Conservation (phyloP, 129 eudicot species). For the Solidago caesia region DNA sequence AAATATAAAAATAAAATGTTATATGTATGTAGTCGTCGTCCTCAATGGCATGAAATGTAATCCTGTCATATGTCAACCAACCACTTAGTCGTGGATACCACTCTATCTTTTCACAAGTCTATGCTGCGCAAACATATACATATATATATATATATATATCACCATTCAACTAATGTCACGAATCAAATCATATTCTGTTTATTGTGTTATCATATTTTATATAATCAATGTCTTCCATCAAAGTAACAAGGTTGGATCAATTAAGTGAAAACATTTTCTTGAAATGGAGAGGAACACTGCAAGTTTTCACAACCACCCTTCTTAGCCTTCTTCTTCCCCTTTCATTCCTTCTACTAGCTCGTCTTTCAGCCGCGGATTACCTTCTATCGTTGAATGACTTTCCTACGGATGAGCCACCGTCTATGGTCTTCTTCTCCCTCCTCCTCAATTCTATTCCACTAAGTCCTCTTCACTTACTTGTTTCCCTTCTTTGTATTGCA, state of each 20-base stretch:
- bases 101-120: slow-evolving; percentile 21
- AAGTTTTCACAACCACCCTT: slow-evolving; percentile 56
- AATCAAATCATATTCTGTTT: slow-evolving; percentile 6
- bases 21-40: slow-evolving; percentile 33
- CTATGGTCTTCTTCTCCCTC: slow-evolving; percentile 34
- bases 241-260: slow-evolving; percentile 3
- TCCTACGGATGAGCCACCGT: slow-evolving; percentile 23
- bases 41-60: slow-evolving; percentile 27
- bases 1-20: too few species aligned
- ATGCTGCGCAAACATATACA: not conserved
- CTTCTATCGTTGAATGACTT: slow-evolving; percentile 37
- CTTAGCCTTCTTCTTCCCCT: slow-evolving; percentile 93
- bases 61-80: slow-evolving; percentile 45
- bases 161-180: slow-evolving; percentile 1
- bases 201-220: not conserved
- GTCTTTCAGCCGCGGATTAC: slow-evolving; percentile 69
- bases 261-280: slow-evolving; percentile 17
- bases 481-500: slow-evolving; percentile 44
- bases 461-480: slow-evolving; percentile 54
- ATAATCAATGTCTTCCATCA: slow-evolving; percentile 23
- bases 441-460: slow-evolving; percentile 51
- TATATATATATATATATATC: slow-evolving; percentile 32
- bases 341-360: slow-evolving; percentile 75
- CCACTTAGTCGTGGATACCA: slow-evolving; percentile 57
- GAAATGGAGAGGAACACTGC: slow-evolving; percentile 38